Evolutionary conservation across 169 alveolate species (phyloP), one percentile per base, ranked within the genome.

Genomic region (Cryptosporidium sp.): DNA sequence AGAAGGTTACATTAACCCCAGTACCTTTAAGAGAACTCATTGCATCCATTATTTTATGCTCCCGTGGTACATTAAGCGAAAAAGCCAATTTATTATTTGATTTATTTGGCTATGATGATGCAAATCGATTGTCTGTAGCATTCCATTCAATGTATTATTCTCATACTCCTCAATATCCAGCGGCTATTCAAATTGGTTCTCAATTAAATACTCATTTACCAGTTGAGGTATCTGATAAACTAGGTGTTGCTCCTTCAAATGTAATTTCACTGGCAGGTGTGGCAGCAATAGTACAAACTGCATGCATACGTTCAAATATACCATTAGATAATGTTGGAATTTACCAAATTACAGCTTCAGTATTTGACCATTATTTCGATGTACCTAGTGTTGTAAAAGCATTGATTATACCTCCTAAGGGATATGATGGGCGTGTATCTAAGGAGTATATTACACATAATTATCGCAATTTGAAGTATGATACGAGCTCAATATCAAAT

Each of bases 41-140:
- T 29, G 89, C 89, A 62, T 80, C 89, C 18, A 80, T 80, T 26
- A 65, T 80, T 42, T 60, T 80, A 44, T 80, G 80, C 16, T 80
- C 89, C n/a, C 89, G 89, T 80, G 89, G 89, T 39, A 80, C 89
- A 80, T 45, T 80, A 16, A 80, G 89, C 65, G 89, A 80, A 18
- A 80, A 80, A 16, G 89, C 89, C 6, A 65, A 80, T 62, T 62
- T 80, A 60, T 60, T 80, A 80, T 80, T 80, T 80, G 89, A 80
- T 33, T 62, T 80, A 26, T 80, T 80, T 65, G 89, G 89, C 10
- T 80, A 80, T 48, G 89, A 80, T 33, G 89, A 80, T 80, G 80
- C 73, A 60, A 80, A 80, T 62, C 8, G 89, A 23, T 48, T 33
- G 23, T 80, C 89, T n/a, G 89, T 80, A 21, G 73, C 89, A 39